Percentiles rank a stretch among this genome's conserved stretches.
Conservation (phyloP, 331 rosid species). For the Ulmus americana region DNA sequence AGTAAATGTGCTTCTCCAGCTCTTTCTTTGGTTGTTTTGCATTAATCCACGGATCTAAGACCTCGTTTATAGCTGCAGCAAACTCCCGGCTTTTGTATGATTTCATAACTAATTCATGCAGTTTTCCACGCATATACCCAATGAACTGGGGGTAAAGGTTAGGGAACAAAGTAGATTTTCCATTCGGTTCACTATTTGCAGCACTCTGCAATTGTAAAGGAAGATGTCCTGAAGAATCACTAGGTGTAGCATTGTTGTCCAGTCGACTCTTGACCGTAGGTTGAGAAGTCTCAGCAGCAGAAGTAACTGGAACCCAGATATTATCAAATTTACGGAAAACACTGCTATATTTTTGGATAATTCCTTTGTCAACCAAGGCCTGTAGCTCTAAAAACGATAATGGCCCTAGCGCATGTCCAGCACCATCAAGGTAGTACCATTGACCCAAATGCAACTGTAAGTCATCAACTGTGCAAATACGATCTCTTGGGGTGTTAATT, state of each 20-base stretch:
- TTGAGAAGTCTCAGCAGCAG: conserved; percentile 55
- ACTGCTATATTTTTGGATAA: conserved; percentile 60
- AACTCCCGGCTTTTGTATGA: conserved; percentile 93
- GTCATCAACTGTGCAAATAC: conserved; percentile 55
- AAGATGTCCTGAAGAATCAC: conserved; percentile 34
- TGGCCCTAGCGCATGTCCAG: conserved; percentile 95
- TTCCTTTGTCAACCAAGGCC: conserved; percentile 63
- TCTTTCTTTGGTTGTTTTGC: conserved; percentile 94
- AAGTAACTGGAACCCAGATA: conserved; percentile 83
- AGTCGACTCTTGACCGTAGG: conserved; percentile 27
- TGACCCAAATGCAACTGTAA: conserved; percentile 78
- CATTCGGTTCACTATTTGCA: conserved; percentile 20
- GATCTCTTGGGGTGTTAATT: conserved; percentile 54
- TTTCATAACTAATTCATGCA: conserved; percentile 90
- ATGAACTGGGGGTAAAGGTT: conserved; percentile 74
- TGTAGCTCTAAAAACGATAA: conserved; percentile 75
- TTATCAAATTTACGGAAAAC: conserved; percentile 79
- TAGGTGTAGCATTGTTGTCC: conserved; percentile 35
- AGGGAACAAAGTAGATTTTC: conserved; percentile 38
- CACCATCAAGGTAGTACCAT: conserved; percentile 97
- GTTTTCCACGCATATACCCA: conserved; percentile 85
- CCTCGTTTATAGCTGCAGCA: conserved; percentile 90
- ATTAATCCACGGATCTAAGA: conserved; percentile 95
- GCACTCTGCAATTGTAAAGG: conserved; percentile 34
- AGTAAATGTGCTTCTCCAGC: conserved; percentile 62